Percentiles rank a stretch among this genome's conserved stretches.
Evolutionary conservation across 805 yeast species (phyloP).

Genomic region (Saitoella complicata): DNA sequence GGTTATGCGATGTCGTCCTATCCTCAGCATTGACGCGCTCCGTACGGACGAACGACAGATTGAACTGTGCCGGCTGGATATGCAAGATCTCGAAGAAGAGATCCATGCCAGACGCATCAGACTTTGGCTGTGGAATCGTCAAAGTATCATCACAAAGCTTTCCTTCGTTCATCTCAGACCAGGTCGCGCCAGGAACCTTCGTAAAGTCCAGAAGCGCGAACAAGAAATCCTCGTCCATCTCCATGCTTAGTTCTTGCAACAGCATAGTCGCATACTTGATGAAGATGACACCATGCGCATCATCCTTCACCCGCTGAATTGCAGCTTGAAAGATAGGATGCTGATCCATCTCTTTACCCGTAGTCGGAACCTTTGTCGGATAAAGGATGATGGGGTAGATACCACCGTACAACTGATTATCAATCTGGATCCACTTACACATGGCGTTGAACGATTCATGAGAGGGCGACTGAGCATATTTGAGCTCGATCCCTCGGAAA

Average conservation of each 20-base stretch:
- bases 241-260: slow-evolving; percentile 80
- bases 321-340: slow-evolving; percentile 89
- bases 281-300: slow-evolving; percentile 74
- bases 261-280: slow-evolving; percentile 82
- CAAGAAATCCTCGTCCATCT: slow-evolving; percentile 84
- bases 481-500: slow-evolving; percentile 60
- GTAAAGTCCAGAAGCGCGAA: slow-evolving; percentile 67
- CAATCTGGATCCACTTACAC: slow-evolving; percentile 88
- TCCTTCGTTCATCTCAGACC: slow-evolving; percentile 35
- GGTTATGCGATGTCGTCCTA: slow-evolving; percentile 41
- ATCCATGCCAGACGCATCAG: slow-evolving; percentile 43
- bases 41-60: slow-evolving; percentile 79
- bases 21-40: slow-evolving; percentile 59
- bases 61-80: slow-evolving; percentile 78
- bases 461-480: slow-evolving; percentile 68
- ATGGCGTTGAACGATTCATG: slow-evolving; percentile 68
- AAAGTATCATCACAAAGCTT: slow-evolving; percentile 44
- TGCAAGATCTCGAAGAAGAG: slow-evolving; percentile 85
- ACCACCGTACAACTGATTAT: slow-evolving; percentile 80
- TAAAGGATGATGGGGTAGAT: slow-evolving; percentile 74
- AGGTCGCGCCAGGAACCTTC: slow-evolving; percentile 67
- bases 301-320: slow-evolving; percentile 69
- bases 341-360: slow-evolving; percentile 61
- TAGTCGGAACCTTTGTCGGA: slow-evolving; percentile 70
- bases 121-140: slow-evolving; percentile 56